Percentiles rank a stretch among this genome's conserved stretches.
phyloP scores from a whole-genome alignment of 305 asterid species.

The Solanum aculeatissimum region DNA sequence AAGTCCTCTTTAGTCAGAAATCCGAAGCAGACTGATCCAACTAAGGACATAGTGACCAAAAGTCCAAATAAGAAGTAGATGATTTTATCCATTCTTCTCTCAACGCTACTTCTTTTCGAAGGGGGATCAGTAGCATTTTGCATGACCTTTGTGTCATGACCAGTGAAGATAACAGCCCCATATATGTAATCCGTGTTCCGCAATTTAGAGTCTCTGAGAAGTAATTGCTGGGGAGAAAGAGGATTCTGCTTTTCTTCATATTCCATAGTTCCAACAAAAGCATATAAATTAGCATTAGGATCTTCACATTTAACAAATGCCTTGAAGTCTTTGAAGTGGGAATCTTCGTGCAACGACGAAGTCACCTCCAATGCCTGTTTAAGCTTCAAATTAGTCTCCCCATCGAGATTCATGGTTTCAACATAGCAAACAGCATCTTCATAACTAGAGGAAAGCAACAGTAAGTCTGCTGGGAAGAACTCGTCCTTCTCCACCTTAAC shows the following conservation, averaged over 20 bases:
- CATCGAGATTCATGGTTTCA: slow-evolving; percentile 90
- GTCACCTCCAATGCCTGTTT: slow-evolving; percentile 66
- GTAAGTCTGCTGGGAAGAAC: slow-evolving; percentile 78
- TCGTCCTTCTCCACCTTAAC: slow-evolving; percentile 74
- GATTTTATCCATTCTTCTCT: slow-evolving; percentile 71
- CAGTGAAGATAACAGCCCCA: slow-evolving; percentile 78
- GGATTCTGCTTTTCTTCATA: slow-evolving; percentile 39
- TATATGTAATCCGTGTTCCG: slow-evolving; percentile 66
- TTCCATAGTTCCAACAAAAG: slow-evolving; percentile 76
- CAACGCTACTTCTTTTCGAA: slow-evolving; percentile 67
- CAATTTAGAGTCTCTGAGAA: slow-evolving; percentile 69
- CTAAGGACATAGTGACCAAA: slow-evolving; percentile 42
- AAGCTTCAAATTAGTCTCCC: slow-evolving; percentile 80
- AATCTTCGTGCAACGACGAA: slow-evolving; percentile 34
- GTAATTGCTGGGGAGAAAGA: slow-evolving; percentile 77
- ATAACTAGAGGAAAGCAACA: slow-evolving; percentile 73
- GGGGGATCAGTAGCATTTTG: slow-evolving; percentile 87
- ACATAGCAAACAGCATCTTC: slow-evolving; percentile 79
- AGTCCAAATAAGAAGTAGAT: slow-evolving; percentile 57
- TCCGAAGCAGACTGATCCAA: slow-evolving; percentile 78
- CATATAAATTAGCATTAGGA: slow-evolving; percentile 77
- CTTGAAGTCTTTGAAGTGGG: slow-evolving; percentile 30
- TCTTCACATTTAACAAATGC: slow-evolving; percentile 74
- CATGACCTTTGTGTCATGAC: slow-evolving; percentile 81
- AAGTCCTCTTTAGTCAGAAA: slow-evolving; percentile 46